Percentiles rank a stretch among this genome's conserved stretches.
Conservation (phyloP, 345 rosid species). For the Conringia planisiliqua region DNA sequence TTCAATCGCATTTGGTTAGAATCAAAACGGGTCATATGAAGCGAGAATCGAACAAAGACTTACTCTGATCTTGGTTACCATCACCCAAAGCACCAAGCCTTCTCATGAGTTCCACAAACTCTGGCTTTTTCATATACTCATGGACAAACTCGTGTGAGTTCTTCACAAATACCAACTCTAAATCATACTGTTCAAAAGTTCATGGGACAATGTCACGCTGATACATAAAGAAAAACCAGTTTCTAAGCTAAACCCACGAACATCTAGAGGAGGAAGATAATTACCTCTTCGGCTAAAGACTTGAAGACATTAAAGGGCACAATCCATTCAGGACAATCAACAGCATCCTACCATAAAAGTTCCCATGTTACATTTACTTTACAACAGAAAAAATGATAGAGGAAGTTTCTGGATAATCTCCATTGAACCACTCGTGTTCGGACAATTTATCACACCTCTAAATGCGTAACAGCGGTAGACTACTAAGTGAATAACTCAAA, state of each 20-base stretch:
- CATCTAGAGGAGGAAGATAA: not conserved
- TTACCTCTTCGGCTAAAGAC: conserved; percentile 89
- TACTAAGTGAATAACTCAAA: not conserved
- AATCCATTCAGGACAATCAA: conserved; percentile 98
- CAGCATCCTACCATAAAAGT: conserved; percentile 72
- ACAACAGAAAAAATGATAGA: not conserved
- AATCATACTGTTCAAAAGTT: conserved; percentile 59
- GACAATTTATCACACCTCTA: not conserved
- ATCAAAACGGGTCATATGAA: not conserved
- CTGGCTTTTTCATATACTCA: conserved; percentile 75
- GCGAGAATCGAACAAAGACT: conserved; percentile 20
- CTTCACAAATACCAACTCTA: conserved; percentile 89
- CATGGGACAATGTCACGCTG: conserved; percentile 6
- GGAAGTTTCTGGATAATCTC: not conserved
- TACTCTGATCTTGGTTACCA: conserved; percentile 89
- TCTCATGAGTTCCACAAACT: conserved; percentile 74
- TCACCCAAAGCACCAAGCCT: conserved; percentile 96
- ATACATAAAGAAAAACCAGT: not conserved
- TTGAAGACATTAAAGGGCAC: conserved; percentile 92
- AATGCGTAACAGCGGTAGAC: not conserved
- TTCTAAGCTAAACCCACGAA: not conserved
- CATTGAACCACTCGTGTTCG: not conserved
- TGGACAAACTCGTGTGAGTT: conserved; percentile 88
- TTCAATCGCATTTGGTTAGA: not conserved
- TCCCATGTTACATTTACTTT: not conserved